Base-by-base conservation (phyloP, 805 yeast genomes). In the Metahyphopichia silvanorum region DNA sequence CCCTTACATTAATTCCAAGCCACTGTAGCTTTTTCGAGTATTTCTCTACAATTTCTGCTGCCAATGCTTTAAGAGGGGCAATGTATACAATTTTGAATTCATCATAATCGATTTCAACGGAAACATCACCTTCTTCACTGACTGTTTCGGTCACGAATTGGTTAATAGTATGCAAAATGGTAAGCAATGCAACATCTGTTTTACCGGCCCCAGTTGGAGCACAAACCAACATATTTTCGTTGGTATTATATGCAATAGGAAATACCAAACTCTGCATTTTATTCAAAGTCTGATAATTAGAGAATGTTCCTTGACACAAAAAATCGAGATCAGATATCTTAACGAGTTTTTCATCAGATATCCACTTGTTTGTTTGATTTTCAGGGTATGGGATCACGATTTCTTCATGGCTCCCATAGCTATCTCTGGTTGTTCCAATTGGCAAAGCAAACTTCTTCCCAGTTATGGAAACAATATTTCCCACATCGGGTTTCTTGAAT, bases 181-280 rank as follows among this genome's bases (percentile, higher is more conserved):
- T 69, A 23, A 89, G 63, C 37, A 89, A 59, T 0, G 97, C 97
- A 17, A 89, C 91, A 57, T 89, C 96, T 0, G 97, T 89, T 53
- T 89, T 89, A 74, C 97, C 97, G 5, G 97, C 96, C 71, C 97
- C 97, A 0, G 97, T 89, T 1, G 97, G 97, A 0, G 97, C 96
- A 76, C 97, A 89, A 4, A 89, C 87, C 31, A 89, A 65, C 96
- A 93, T 86, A 51, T 91, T 91, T 49, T 91, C 97, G 55, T 86
- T 88, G 4, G 97, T 83, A 34, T 83, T 79, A 55, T 91, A 93
- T 0, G 96, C 98, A 10, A 89, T 86, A 0, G 95, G 95, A 45
- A 71, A 93, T 2, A 91, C 94, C 39, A 93, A 66, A 12, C 95
- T 82, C 59, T 91, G 98, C 74, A 93, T 84, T 44, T 84, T 75